A percentile compares a stretch with the other conserved stretches of the same genome.
These are phyloP conservation scores for Amoebophrya sp. DNA, from an alignment of 169 alveolate genomes.

Conservation along the genomic window DNA sequence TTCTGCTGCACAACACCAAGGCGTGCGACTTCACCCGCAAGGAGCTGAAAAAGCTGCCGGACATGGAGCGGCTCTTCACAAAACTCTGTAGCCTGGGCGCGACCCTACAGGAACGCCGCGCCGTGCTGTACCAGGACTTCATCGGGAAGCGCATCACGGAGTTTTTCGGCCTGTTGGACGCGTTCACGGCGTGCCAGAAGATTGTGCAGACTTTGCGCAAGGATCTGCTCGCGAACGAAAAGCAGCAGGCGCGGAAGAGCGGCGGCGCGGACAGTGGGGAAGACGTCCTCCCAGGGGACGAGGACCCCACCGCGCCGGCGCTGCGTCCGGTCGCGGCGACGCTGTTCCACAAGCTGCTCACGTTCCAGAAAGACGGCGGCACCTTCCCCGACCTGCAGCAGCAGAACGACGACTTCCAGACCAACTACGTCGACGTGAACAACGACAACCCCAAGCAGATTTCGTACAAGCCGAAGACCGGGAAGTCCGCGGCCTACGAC, in stretches of 20 bases:
- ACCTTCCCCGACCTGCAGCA: not conserved
- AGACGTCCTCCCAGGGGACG: no score
- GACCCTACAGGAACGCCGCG: constrained; percentile 40
- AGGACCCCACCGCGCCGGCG: no score
- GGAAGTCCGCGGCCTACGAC: constrained; percentile 2
- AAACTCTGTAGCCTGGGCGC: constrained; percentile 19
- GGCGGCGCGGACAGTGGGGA: no score
- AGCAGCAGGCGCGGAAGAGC: no score
- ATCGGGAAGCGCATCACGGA: constrained; percentile 46
- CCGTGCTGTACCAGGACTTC: constrained; percentile 65
- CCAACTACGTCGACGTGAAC: not conserved
- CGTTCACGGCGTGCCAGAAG: no score
- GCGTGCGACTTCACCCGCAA: no score
- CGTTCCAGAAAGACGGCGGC: not conserved
- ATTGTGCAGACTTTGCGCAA: no score
- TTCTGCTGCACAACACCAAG: constrained; percentile 51
- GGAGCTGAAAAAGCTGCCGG: constrained; percentile 47
- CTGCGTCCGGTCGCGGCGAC: no score
- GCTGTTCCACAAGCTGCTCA: not conserved
- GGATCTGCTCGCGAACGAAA: no score
- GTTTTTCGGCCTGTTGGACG: constrained; percentile 43
- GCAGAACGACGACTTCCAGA: not conserved
- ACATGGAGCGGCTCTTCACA: constrained; percentile 48
- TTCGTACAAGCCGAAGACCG: not conserved
- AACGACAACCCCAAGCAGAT: not conserved